Evolutionary conservation across 1,139 yeast genomes (phyloP), one percentile per base, ranked within the genome.

Genomic region (Geotrichum candidum): DNA sequence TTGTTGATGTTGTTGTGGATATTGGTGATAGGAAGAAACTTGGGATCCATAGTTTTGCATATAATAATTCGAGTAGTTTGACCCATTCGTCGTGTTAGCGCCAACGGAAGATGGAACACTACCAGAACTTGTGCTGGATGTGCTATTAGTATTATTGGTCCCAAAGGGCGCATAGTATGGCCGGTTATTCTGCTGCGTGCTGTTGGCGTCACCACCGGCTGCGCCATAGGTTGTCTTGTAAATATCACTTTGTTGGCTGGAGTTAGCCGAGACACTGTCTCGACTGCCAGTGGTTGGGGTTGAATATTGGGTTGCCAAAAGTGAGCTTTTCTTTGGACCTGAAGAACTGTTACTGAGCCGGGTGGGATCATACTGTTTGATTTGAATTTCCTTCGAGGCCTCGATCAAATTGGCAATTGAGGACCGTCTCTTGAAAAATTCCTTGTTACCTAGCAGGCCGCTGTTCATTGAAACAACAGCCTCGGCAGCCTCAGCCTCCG

Each of bases 401-500:
- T 62, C 60, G 6, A 62, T 27, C n/a, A 62, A 58, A 29, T 62
- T 62, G 35, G 64, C 64, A 13, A 62, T 56, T 13, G 64, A 61
- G 11, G 55, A 33, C 22, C 41, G 52, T 27, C 15, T 18, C 22
- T 54, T 25, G 46, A 27, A 45, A 31, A 57, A 33, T 7, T 50
- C 48, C 29, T 45, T 45, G 48, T 48, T 52, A 53, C 41, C 48
- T 13, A 53, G 53, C 10, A 53, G 53, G 4, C 58, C 51, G 23
- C 33, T 46, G 53, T 57, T 62, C 64, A 62, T 62, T 13, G 64
- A 60, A 7, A 58, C 64, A 31, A 62, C 64, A 18, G 62, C 64
- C 29, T 62, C 62, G 23, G 64, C 64, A 1, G 64, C 64, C 45
- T 62, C 64, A 4, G 64, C 53, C 51, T 62, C 64, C 9, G 62